Percentiles rank a stretch among this genome's conserved stretches.
phyloP scores from a whole-genome alignment of 805 yeast species.

The Cyberlindnera euphorbiae region DNA sequence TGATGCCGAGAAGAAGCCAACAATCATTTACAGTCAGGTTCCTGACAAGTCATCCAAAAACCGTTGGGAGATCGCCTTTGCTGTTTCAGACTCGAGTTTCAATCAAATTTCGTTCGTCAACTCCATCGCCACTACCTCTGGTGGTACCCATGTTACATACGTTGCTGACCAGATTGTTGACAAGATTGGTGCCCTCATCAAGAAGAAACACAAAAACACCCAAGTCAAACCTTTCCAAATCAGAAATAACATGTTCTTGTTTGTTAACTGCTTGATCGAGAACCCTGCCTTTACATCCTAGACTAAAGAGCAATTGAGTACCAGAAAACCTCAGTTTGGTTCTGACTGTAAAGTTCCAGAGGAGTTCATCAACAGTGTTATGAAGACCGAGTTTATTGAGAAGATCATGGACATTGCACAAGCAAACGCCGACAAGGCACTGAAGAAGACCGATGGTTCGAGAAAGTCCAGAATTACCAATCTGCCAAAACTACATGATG shows the following conservation, averaged over 20 bases:
- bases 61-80: constrained; percentile 95
- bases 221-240: constrained; percentile 86
- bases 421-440: constrained; percentile 80
- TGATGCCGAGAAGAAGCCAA: constrained; percentile 41
- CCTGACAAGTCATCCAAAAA: constrained; percentile 43
- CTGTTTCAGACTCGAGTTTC: constrained; percentile 84
- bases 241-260: constrained; percentile 82
- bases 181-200: constrained; percentile 68
- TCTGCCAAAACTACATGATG: constrained; percentile 87
- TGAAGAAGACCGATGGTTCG: constrained; percentile 85
- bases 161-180: constrained; percentile 79
- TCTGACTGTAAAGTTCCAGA: constrained; percentile 77
- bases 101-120: constrained; percentile 96
- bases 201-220: constrained; percentile 60
- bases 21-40: constrained; percentile 73
- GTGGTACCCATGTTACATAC: constrained; percentile 92
- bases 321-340: constrained; percentile 85
- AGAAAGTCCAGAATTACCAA: constrained; percentile 83
- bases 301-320: constrained; percentile 92
- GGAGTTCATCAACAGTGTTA: constrained; percentile 63
- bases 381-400: constrained; percentile 66
- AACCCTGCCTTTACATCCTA: constrained; percentile 98
- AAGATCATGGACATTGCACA: constrained; percentile 79
- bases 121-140: constrained; percentile 94
- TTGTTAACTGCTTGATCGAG: constrained; percentile 87